phyloP scores from a whole-genome alignment of 345 rosid genomes.

The Camelina sativa region DNA sequence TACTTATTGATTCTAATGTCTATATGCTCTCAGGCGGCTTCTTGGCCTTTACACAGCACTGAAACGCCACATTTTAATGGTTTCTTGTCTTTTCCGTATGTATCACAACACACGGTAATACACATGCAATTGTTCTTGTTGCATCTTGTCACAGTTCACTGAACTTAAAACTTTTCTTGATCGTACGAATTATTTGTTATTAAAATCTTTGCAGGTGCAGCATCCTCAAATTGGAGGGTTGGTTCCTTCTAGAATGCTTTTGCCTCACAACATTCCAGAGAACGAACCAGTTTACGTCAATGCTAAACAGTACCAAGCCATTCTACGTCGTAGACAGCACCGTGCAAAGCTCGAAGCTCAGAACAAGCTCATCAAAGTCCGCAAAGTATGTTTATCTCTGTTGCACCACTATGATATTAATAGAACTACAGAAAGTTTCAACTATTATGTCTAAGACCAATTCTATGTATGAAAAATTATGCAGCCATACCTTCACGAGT shows the following conservation, averaged over 20 bases:
- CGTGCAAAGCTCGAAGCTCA: constrained; percentile 81
- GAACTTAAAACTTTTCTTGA: not conserved
- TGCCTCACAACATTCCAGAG: constrained; percentile 55
- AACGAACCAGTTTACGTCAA: constrained; percentile 67
- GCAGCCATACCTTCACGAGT: constrained; percentile 84
- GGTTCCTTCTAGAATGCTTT: constrained; percentile 56
- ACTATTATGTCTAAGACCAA: not conserved
- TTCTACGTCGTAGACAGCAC: constrained; percentile 65
- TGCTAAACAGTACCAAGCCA: constrained; percentile 74
- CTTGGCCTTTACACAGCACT: constrained; percentile 49
- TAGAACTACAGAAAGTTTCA: not conserved
- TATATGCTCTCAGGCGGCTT: constrained; percentile 44
- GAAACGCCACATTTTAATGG: constrained; percentile 52
- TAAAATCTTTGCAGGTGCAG: constrained; percentile 45
- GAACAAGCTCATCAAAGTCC: constrained; percentile 59
- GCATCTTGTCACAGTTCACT: not conserved
- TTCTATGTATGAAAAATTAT: constrained; percentile 3
- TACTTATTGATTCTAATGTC: not conserved
- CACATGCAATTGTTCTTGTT: not conserved
- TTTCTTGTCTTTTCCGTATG: constrained; percentile 46
- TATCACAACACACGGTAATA: constrained; percentile 56
- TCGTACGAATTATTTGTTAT: not conserved
- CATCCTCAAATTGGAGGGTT: constrained; percentile 54
- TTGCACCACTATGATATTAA: not conserved
- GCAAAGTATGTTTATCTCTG: constrained; percentile 54